Evolutionary conservation across 441 rosid genomes (phyloP).

Genomic region (Erodium moschatum): DNA sequence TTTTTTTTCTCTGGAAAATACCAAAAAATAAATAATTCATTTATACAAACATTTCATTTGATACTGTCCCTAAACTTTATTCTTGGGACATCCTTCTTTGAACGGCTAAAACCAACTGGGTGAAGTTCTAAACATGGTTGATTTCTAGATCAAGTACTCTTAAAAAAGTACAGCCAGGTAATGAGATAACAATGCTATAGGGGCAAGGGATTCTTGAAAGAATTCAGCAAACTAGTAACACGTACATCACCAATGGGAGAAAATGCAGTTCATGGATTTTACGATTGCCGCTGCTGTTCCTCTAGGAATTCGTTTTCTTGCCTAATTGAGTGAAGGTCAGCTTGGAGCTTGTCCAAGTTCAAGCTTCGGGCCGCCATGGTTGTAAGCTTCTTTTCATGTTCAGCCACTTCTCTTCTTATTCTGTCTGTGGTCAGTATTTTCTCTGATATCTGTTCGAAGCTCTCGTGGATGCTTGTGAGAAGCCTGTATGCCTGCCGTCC

Average conservation of each 20-base stretch:
- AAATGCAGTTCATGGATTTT: neutral
- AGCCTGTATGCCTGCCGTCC: conserved; percentile 63
- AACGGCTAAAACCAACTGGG: neutral
- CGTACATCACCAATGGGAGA: neutral
- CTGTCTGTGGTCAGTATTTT: conserved; percentile 54
- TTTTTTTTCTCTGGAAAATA: no score
- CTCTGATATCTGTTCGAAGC: conserved; percentile 60
- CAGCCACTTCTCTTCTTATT: conserved; percentile 54
- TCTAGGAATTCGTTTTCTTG: conserved; percentile 50
- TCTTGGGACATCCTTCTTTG: neutral
- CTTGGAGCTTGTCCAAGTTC: conserved; percentile 44
- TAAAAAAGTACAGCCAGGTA: neutral
- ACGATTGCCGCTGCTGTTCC: conserved; percentile 14
- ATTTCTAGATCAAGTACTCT: neutral
- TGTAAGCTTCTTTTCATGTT: conserved; percentile 63
- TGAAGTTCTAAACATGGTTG: neutral
- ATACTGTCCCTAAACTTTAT: no score
- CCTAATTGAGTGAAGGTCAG: conserved; percentile 47
- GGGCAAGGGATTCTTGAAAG: neutral
- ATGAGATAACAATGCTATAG: neutral
- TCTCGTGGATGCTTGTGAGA: conserved; percentile 62
- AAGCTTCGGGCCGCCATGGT: conserved; percentile 42
- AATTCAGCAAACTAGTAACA: neutral
- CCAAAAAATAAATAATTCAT: no score
- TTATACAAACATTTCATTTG: no score